These are phyloP conservation scores for Trichothecium sympodiale DNA, from an alignment of 2,329 filamentous ascomycete species.

Conservation along the genomic window DNA sequence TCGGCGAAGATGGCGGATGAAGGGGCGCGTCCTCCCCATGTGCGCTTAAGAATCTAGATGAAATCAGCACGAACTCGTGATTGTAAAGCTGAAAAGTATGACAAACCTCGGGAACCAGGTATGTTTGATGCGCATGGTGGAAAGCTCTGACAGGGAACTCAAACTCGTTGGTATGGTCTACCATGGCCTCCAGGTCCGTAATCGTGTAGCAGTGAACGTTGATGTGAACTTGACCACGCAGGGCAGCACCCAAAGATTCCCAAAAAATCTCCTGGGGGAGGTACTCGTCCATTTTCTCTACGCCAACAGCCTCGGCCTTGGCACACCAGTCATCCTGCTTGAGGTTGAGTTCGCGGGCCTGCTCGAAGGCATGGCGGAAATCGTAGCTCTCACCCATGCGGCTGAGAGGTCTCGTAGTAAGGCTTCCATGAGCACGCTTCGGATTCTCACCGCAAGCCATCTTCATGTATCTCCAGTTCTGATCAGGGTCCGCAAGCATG, in stretches of 20 bases:
- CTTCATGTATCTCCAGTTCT: slow-evolving; percentile 61
- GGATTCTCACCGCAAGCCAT: slow-evolving; percentile 67
- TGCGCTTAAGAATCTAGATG: slow-evolving; percentile 40
- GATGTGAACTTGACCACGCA: slow-evolving; percentile 56
- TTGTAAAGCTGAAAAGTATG: neutral
- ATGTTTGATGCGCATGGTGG: slow-evolving; percentile 58
- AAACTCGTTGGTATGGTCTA: slow-evolving; percentile 63
- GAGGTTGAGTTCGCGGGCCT: slow-evolving; percentile 43
- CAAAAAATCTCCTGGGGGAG: slow-evolving; percentile 46
- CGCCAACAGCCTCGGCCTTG: slow-evolving; percentile 37
- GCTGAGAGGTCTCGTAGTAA: slow-evolving; percentile 1
- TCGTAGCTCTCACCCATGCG: slow-evolving; percentile 59
- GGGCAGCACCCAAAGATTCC: slow-evolving; percentile 50
- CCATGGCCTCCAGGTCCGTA: slow-evolving; percentile 57
- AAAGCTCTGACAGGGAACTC: slow-evolving; percentile 55
- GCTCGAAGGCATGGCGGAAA: slow-evolving; percentile 57
- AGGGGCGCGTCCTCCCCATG: slow-evolving; percentile 41
- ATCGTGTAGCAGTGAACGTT: slow-evolving; percentile 65
- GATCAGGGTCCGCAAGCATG: slow-evolving; percentile 55
- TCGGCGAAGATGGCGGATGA: slow-evolving; percentile 57
- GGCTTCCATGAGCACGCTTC: slow-evolving; percentile 50
- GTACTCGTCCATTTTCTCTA: slow-evolving; percentile 41
- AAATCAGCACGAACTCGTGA: neutral
- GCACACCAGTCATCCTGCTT: slow-evolving; percentile 60
- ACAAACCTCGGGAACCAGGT: slow-evolving; percentile 49